phyloP scores from a whole-genome alignment of 2,329 filamentous ascomycete species.

The Teratosphaeria pseudoeucalypti region DNA sequence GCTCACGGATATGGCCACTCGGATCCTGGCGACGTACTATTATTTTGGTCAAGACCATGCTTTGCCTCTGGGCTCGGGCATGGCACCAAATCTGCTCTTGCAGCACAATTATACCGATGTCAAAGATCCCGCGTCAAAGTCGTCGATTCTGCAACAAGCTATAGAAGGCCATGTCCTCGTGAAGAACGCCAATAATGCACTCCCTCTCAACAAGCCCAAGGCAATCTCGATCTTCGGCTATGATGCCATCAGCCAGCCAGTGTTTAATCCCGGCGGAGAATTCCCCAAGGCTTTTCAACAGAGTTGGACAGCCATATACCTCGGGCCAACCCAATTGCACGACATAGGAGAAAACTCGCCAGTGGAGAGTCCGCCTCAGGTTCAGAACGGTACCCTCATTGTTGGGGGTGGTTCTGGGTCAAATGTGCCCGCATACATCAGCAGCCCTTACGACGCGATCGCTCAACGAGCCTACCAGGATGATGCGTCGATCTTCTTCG shows the following conservation, averaged over 20 bases:
- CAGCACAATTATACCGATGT: slow-evolving; percentile 47
- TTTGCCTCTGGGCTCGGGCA: slow-evolving; percentile 37
- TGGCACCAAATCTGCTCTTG: slow-evolving; percentile 39
- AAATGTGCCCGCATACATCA: slow-evolving; percentile 24
- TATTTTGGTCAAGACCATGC: slow-evolving; percentile 42
- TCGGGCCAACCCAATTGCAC: slow-evolving; percentile 13
- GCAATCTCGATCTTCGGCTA: slow-evolving; percentile 52
- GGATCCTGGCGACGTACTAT: slow-evolving; percentile 46
- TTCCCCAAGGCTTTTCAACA: slow-evolving; percentile 12
- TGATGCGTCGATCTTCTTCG: slow-evolving; percentile 49
- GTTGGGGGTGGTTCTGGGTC: slow-evolving; percentile 27
- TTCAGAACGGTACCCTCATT: slow-evolving; percentile 23
- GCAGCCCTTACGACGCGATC: slow-evolving; percentile 27
- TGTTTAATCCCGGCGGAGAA: slow-evolving; percentile 13
- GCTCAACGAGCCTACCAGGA: slow-evolving; percentile 35
- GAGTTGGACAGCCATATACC: slow-evolving; percentile 15
- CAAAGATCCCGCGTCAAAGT: slow-evolving; percentile 40
- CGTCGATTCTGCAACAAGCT: slow-evolving; percentile 45
- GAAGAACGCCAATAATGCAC: slow-evolving; percentile 47
- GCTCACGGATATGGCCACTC: slow-evolving; percentile 51
- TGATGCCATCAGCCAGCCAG: slow-evolving; percentile 34
- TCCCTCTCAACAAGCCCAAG: slow-evolving; percentile 43
- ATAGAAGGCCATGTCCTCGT: slow-evolving; percentile 55
- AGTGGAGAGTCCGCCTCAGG: slow-evolving; percentile 14
- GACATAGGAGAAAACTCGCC: slow-evolving; percentile 25